Conservation (phyloP, 345 rosid genomes). For the Rhodamnia argentea region DNA sequence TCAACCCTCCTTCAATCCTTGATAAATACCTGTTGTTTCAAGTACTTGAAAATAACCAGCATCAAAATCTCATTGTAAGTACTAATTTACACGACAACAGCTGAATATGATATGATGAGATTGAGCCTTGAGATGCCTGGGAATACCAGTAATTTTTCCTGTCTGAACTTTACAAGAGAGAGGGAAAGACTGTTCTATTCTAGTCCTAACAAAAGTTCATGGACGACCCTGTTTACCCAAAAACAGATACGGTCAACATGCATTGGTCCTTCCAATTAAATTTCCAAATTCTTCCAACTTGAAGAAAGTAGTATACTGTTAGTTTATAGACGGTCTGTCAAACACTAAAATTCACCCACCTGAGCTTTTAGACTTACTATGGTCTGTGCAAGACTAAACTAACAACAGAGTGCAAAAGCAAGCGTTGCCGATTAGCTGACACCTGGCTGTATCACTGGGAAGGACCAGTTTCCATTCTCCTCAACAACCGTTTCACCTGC, state of each 20-base stretch:
- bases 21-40: background rate
- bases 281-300: background rate
- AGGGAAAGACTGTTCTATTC: background rate
- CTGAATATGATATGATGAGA: background rate
- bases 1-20: background rate
- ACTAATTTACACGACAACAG: background rate
- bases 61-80: background rate
- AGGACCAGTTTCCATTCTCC: constrained; percentile 61
- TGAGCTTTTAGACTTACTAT: background rate
- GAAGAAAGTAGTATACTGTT: background rate
- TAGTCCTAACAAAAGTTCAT: background rate
- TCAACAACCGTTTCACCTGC: constrained; percentile 35
- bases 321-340: background rate
- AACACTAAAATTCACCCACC: background rate
- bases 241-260: background rate
- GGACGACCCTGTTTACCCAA: background rate
- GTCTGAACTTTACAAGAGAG: background rate
- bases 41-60: background rate
- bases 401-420: background rate
- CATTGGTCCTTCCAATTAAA: background rate
- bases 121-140: background rate
- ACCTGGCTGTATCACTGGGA: constrained; percentile 65
- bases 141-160: background rate
- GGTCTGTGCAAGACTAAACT: background rate
- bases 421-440: constrained; percentile 27